phyloP scores from a whole-genome alignment of 1,284 basidiomycete genomes.

The Ustilago trichophora region DNA sequence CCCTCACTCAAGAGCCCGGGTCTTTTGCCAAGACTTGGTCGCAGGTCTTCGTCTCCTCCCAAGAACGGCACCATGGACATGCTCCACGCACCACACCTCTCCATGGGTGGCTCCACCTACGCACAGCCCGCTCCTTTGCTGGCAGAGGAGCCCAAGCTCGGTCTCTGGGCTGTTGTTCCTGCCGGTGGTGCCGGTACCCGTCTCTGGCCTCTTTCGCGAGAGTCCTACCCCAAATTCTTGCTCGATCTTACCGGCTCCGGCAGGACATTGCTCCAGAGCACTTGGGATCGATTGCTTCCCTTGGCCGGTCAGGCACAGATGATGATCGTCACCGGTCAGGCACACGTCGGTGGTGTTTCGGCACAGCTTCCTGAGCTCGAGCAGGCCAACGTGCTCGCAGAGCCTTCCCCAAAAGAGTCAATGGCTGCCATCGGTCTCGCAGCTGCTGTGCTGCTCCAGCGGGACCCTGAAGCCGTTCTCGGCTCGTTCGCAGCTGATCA shows the following conservation, averaged over 20 bases:
- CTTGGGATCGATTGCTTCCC: slow-evolving; percentile 62
- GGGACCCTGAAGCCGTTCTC: slow-evolving; percentile 63
- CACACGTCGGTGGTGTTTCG: slow-evolving; percentile 55
- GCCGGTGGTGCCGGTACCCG: slow-evolving; percentile 65
- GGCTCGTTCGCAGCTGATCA: slow-evolving; percentile 66
- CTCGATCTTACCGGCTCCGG: slow-evolving; percentile 62
- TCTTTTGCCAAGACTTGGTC: slow-evolving; percentile 21
- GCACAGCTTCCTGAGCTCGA: slow-evolving; percentile 58
- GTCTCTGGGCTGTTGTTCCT: slow-evolving; percentile 64
- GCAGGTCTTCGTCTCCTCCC: slow-evolving; percentile 47
- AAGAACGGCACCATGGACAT: slow-evolving; percentile 28
- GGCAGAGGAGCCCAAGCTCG: slow-evolving; percentile 58
- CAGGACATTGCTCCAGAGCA: slow-evolving; percentile 59
- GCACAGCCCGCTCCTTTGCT: slow-evolving; percentile 53
- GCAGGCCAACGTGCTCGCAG: slow-evolving; percentile 57
- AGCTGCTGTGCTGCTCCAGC: slow-evolving; percentile 59
- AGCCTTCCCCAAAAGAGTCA: slow-evolving; percentile 63
- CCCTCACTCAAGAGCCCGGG: slow-evolving; percentile 44
- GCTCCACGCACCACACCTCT: slow-evolving; percentile 41
- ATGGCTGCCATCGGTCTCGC: slow-evolving; percentile 66
- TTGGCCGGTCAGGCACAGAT: slow-evolving; percentile 53
- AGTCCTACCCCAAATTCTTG: slow-evolving; percentile 63
- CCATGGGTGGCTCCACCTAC: slow-evolving; percentile 21
- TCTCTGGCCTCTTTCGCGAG: slow-evolving; percentile 63
- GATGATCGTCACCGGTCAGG: slow-evolving; percentile 63